These are phyloP conservation scores for Platismatia glauca DNA, from an alignment of 495 filamentous ascomycete species.

Conservation along the genomic window DNA sequence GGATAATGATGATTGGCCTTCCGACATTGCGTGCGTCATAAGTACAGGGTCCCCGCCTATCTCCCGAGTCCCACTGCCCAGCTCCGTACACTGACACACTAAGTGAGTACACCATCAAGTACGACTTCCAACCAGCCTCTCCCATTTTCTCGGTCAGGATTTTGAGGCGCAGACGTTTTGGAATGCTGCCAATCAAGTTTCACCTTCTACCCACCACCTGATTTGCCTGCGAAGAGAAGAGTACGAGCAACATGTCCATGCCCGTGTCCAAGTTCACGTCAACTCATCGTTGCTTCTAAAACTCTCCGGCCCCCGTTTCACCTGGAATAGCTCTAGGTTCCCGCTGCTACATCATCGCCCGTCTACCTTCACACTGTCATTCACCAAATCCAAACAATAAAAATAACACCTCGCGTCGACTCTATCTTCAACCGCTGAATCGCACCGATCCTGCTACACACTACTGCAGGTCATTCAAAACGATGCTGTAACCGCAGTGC, in stretches of 20 bases:
- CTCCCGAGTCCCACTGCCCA: no score
- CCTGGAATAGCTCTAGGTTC: conserved; percentile 9
- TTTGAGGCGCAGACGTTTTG: conserved; percentile 5
- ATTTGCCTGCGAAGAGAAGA: no score
- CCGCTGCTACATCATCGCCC: conserved; percentile 13
- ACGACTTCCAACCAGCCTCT: no score
- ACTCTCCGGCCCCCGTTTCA: conserved; percentile 14
- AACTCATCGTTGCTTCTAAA: not conserved
- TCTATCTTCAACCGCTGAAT: not conserved
- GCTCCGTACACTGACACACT: no score
- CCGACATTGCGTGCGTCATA: no score
- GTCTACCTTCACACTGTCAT: not conserved
- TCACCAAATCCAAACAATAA: no score
- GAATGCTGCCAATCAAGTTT: not conserved
- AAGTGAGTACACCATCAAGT: no score
- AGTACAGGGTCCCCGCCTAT: no score
- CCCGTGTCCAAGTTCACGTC: not conserved
- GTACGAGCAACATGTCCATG: not conserved
- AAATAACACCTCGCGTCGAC: not conserved
- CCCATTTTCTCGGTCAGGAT: conserved; percentile 5
- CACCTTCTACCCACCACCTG: not conserved
- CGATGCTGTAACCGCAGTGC: conserved; percentile 4
- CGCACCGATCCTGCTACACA: not conserved
- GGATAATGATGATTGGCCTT: no score
- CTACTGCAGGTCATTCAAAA: conserved; percentile 14